phyloP scores from a whole-genome alignment of 2,329 filamentous ascomycete genomes.

The Aspergillus melleus region DNA sequence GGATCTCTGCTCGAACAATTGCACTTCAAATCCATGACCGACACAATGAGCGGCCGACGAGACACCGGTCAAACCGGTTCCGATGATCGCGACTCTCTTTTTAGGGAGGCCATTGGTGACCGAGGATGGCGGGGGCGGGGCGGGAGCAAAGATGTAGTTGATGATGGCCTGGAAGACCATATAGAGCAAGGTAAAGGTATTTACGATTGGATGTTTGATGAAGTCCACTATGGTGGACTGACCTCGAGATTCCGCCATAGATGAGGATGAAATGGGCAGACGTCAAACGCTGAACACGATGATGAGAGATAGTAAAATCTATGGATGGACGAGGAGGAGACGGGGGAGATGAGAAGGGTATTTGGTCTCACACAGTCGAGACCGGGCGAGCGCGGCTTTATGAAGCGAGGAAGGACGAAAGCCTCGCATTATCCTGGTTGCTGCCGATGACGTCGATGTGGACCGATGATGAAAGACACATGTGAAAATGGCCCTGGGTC shows the following conservation, averaged over 20 bases:
- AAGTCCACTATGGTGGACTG: slow-evolving; percentile 22
- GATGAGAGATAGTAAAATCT: background rate
- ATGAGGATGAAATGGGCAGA: background rate
- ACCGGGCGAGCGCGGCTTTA: background rate
- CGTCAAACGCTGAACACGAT: too few relatives aligned
- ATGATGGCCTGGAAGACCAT: slow-evolving; percentile 31
- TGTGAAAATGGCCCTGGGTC: background rate
- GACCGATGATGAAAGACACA: background rate
- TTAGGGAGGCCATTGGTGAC: slow-evolving; percentile 53
- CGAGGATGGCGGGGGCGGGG: slow-evolving; percentile 58
- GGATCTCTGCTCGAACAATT: slow-evolving; percentile 72
- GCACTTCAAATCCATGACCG: slow-evolving; percentile 80
- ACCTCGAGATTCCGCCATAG: background rate
- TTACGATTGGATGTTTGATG: slow-evolving; percentile 30
- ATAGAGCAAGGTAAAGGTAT: slow-evolving; percentile 33
- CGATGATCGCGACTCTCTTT: slow-evolving; percentile 68
- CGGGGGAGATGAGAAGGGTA: too few relatives aligned
- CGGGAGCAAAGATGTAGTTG: slow-evolving; percentile 63
- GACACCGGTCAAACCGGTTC: slow-evolving; percentile 71
- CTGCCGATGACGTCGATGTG: background rate
- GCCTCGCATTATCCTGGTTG: background rate
- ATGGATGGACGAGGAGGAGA: background rate
- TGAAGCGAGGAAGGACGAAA: background rate
- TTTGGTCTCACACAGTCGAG: too few relatives aligned
- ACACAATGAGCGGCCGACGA: slow-evolving; percentile 80